phyloP scores from a whole-genome alignment of 2,329 filamentous ascomycete genomes.

The Fusarium aywerte region DNA sequence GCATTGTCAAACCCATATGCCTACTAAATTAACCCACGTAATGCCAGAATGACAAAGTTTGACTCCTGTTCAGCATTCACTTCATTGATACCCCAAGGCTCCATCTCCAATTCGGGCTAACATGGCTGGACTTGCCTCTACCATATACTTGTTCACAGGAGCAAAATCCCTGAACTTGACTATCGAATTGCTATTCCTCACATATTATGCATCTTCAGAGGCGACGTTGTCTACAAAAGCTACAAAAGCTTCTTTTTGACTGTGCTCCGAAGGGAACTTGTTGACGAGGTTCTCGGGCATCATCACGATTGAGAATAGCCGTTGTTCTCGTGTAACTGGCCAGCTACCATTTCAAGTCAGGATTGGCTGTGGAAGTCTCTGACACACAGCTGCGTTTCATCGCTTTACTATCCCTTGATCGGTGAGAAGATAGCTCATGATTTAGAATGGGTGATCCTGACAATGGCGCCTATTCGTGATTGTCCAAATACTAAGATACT shows the following conservation, averaged over 20 bases:
- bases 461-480: not conserved
- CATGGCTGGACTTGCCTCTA: not conserved
- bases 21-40: not conserved
- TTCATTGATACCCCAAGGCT: not conserved
- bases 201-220: not conserved
- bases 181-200: too few species aligned
- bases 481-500: too few species aligned
- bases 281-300: not conserved
- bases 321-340: not conserved
- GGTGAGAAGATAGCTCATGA: not conserved
- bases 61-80: not conserved
- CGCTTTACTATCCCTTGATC: too few species aligned
- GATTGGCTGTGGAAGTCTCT: not conserved
- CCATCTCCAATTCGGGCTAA: not conserved
- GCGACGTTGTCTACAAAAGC: too few species aligned
- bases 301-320: not conserved
- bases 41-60: too few species aligned
- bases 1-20: too few species aligned
- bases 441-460: too few species aligned
- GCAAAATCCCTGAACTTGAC: too few species aligned
- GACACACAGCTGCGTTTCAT: not conserved
- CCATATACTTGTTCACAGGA: not conserved
- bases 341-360: not conserved
- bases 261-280: not conserved
- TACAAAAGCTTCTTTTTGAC: too few species aligned